These are phyloP conservation scores for Meredithiella fracta DNA, from an alignment of 2,329 filamentous ascomycete species.

Conservation along the genomic window DNA sequence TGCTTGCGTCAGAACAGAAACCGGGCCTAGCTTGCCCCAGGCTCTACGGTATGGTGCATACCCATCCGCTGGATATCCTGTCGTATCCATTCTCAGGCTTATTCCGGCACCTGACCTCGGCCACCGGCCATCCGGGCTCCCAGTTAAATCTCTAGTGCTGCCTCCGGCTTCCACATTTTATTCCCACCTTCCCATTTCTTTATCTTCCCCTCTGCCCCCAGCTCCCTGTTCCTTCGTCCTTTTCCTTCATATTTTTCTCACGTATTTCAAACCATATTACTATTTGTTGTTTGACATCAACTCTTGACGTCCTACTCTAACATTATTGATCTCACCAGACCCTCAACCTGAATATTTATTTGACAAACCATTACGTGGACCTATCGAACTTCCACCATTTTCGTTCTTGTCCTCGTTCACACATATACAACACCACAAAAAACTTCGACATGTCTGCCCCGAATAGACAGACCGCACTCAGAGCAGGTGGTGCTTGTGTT, in stretches of 20 bases:
- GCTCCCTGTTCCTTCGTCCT: not conserved
- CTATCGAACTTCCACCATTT: too few relatives aligned
- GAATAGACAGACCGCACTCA: slow-evolving; percentile 42
- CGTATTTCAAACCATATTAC: too few relatives aligned
- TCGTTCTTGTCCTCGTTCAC: too few relatives aligned
- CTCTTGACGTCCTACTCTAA: too few relatives aligned
- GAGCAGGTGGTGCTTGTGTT: slow-evolving; percentile 44
- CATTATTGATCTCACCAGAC: too few relatives aligned
- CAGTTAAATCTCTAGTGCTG: slow-evolving; percentile 10
- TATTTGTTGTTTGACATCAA: too few relatives aligned
- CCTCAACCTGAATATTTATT: too few relatives aligned
- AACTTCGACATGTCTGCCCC: slow-evolving; percentile 25
- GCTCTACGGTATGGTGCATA: slow-evolving; percentile 3
- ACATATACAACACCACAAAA: too few relatives aligned
- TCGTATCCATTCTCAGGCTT: slow-evolving; percentile 7
- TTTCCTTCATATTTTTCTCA: not conserved
- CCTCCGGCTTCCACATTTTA: slow-evolving; percentile 14
- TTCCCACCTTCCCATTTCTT: slow-evolving; percentile 4
- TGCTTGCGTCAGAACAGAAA: slow-evolving; percentile 1
- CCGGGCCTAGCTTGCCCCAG: slow-evolving; percentile 1
- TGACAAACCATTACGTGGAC: too few relatives aligned
- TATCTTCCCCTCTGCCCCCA: slow-evolving; percentile 5
- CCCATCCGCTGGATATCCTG: slow-evolving; percentile 3
- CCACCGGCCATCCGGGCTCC: slow-evolving; percentile 15
- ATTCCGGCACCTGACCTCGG: slow-evolving; percentile 15